Conservation (phyloP, 441 rosid genomes). For the Populus hybrid region DNA sequence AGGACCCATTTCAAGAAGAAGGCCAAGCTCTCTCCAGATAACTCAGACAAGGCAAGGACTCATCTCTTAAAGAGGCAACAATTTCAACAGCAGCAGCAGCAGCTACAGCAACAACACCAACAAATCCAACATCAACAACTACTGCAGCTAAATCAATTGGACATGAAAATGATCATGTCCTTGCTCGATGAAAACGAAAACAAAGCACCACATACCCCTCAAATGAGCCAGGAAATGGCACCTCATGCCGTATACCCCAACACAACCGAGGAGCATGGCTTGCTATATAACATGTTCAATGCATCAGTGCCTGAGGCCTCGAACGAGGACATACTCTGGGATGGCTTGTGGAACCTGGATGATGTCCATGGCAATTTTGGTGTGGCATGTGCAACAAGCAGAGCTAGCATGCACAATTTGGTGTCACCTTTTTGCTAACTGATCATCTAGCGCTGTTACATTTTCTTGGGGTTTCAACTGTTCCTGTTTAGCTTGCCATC, state of each 20-base stretch:
- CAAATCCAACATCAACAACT: slow-evolving; percentile 34
- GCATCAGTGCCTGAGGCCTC: slow-evolving; percentile 28
- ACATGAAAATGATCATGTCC: slow-evolving; percentile 60
- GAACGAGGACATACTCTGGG: slow-evolving; percentile 59
- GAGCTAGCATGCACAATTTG: slow-evolving; percentile 38
- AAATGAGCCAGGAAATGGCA: slow-evolving; percentile 33
- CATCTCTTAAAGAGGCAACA: slow-evolving; percentile 64
- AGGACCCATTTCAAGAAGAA: slow-evolving; percentile 91
- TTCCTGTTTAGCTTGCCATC: background rate
- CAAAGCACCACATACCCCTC: slow-evolving; percentile 35
- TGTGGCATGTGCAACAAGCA: slow-evolving; percentile 34
- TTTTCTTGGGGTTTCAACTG: background rate
- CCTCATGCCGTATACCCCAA: slow-evolving; percentile 12
- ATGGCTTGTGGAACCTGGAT: slow-evolving; percentile 65
- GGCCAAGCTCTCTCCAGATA: slow-evolving; percentile 47
- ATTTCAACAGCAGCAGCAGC: slow-evolving; percentile 53
- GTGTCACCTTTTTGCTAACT: slow-evolving; percentile 43
- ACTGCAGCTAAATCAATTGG: slow-evolving; percentile 46
- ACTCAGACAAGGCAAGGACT: slow-evolving; percentile 47
- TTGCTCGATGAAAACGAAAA: slow-evolving; percentile 52
- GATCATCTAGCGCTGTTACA: background rate
- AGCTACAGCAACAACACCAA: slow-evolving; percentile 22
- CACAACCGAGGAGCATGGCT: slow-evolving; percentile 35
- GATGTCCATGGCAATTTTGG: slow-evolving; percentile 44
- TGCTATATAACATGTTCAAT: slow-evolving; percentile 21